A percentile compares a stretch with the other conserved stretches of the same genome.
Conservation (phyloP, 1,284 basidiomycete genomes). For the Agaricales sp. region DNA sequence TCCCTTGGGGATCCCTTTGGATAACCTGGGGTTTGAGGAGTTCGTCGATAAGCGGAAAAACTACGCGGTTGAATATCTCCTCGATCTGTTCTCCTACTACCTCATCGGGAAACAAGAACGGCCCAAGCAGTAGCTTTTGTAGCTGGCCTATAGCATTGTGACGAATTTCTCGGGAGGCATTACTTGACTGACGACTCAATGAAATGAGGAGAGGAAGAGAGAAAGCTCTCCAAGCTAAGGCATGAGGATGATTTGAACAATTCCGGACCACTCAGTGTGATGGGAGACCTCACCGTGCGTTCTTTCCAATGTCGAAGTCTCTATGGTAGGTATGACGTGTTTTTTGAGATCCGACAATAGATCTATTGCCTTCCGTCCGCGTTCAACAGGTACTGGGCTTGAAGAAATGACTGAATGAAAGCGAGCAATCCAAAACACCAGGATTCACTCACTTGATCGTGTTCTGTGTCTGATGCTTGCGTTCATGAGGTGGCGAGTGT, state of each 20-base stretch:
- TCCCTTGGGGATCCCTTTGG: slow-evolving; percentile 73
- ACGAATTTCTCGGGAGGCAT: slow-evolving; percentile 78
- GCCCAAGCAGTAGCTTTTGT: slow-evolving; percentile 81
- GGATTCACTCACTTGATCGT: slow-evolving; percentile 36
- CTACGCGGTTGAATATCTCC: slow-evolving; percentile 80
- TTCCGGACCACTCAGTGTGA: slow-evolving; percentile 13
- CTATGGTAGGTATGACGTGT: slow-evolving; percentile 46
- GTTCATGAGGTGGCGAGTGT: slow-evolving; percentile 40
- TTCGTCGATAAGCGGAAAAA: slow-evolving; percentile 92
- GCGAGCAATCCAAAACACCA: neutral
- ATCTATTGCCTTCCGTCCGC: slow-evolving; percentile 79
- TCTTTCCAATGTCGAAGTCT: slow-evolving; percentile 31
- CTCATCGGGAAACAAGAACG: slow-evolving; percentile 53
- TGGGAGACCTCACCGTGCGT: slow-evolving; percentile 34
- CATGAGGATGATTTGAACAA: slow-evolving; percentile 8
- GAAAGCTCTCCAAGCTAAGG: slow-evolving; percentile 71
- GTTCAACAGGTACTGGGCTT: slow-evolving; percentile 69
- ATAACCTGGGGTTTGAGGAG: slow-evolving; percentile 81
- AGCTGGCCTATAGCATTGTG: slow-evolving; percentile 78
- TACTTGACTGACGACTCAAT: slow-evolving; percentile 79
- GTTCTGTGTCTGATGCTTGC: slow-evolving; percentile 34
- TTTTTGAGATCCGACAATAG: slow-evolving; percentile 67
- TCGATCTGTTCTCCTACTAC: slow-evolving; percentile 56
- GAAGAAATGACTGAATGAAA: slow-evolving; percentile 10
- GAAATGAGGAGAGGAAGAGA: slow-evolving; percentile 75